Evolutionary conservation across 208 protist species (phyloP).

Genomic region (Blechomonas ayalai): DNA sequence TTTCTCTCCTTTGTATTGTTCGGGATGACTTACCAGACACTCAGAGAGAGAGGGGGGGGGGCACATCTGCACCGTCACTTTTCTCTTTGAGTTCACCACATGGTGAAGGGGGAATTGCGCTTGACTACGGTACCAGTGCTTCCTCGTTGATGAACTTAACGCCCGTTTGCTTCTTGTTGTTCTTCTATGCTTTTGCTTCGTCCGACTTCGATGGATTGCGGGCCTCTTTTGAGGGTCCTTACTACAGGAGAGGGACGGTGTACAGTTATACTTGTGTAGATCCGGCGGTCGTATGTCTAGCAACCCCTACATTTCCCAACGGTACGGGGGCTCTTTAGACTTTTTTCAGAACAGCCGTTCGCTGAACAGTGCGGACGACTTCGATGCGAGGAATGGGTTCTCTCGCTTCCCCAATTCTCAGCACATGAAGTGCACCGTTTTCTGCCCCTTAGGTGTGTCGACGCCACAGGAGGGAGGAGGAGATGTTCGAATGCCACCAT

Average conservation of each 20-base stretch:
- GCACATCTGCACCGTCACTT: too few relatives aligned
- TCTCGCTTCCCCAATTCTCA: slow-evolving; percentile 31
- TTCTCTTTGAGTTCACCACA: too few relatives aligned
- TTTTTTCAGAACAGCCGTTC: slow-evolving; percentile 3
- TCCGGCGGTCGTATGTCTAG: slow-evolving; percentile 25
- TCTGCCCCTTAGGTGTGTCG: slow-evolving; percentile 19
- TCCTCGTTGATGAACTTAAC: too few relatives aligned
- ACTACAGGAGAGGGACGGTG: slow-evolving; percentile 2
- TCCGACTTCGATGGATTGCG: too few relatives aligned
- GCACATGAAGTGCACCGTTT: slow-evolving; percentile 65
- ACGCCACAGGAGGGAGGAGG: neutral
- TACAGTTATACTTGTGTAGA: too few relatives aligned
- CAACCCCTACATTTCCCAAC: slow-evolving; percentile 67
- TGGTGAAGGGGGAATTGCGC: too few relatives aligned
- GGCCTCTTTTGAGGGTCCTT: slow-evolving; percentile 7
- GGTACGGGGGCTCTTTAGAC: slow-evolving; percentile 47
- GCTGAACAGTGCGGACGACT: slow-evolving; percentile 1
- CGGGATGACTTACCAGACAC: too few relatives aligned
- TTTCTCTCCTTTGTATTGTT: too few relatives aligned
- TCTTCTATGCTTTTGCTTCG: slow-evolving; percentile 2
- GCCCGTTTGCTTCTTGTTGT: slow-evolving; percentile 4
- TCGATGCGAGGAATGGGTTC: slow-evolving; percentile 39
- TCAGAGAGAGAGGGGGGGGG: too few relatives aligned
- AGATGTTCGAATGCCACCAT: too few relatives aligned
- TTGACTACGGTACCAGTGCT: too few relatives aligned